A percentile compares a stretch with the other conserved stretches of the same genome.
Evolutionary conservation across 805 yeast genomes (phyloP).

Genomic region (Cyberlindnera sargentensis): DNA sequence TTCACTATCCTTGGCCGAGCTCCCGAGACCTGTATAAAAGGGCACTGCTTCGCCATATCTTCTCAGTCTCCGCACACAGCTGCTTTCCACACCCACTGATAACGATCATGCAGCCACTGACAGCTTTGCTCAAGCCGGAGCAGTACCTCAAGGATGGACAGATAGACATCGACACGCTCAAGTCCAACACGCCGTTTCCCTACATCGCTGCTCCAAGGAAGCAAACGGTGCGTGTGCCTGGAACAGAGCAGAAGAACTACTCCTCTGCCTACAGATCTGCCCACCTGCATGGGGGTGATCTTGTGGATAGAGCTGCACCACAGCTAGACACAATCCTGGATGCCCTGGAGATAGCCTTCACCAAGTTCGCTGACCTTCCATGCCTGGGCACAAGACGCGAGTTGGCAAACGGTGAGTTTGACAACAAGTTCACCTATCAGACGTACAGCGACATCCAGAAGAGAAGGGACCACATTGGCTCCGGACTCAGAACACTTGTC

Average conservation of each 20-base stretch:
- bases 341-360: constrained; percentile 33
- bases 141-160: constrained; percentile 3
- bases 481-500: constrained; percentile 30
- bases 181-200: constrained; percentile 2
- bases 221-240: constrained; percentile 22
- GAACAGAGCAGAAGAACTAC: constrained; percentile 27
- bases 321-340: constrained; percentile 34
- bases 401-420: constrained; percentile 27
- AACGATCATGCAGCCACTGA: constrained; percentile 1
- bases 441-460: constrained; percentile 33
- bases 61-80: not conserved
- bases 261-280: constrained; percentile 43
- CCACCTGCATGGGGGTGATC: constrained; percentile 21
- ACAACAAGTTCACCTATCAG: constrained; percentile 32
- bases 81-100: not conserved
- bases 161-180: constrained; percentile 3
- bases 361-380: constrained; percentile 19
- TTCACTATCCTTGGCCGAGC: too few relatives aligned
- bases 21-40: too few relatives aligned
- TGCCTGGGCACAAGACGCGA: constrained; percentile 10
- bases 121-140: constrained; percentile 3
- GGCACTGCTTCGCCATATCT: not conserved
- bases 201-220: not conserved
- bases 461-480: constrained; percentile 28
- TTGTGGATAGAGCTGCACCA: constrained; percentile 34